phyloP scores from a whole-genome alignment of 2,329 filamentous ascomycete species.

The Penicillium janthinellum region DNA sequence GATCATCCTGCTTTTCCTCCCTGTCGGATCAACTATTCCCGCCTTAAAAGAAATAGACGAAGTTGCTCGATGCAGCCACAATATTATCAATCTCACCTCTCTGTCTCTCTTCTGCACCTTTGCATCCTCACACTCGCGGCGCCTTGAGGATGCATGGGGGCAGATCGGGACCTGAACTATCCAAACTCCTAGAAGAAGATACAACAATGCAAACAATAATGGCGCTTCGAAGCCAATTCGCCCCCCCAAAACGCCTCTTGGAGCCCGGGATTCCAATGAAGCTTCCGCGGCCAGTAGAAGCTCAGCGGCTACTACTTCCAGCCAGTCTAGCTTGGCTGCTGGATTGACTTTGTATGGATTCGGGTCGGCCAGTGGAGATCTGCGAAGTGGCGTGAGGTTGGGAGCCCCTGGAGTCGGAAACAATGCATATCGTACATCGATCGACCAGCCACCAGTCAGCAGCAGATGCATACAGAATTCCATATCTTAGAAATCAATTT shows the following conservation, averaged over 20 bases:
- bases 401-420: slow-evolving; percentile 6
- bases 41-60: background rate
- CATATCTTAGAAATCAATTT: background rate
- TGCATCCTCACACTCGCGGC: background rate
- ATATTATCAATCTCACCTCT: background rate
- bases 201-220: slow-evolving; percentile 3
- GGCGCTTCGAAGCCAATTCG: slow-evolving; percentile 9
- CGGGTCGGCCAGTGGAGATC: slow-evolving; percentile 14
- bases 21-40: slow-evolving; percentile 22
- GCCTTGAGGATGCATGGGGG: background rate
- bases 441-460: background rate
- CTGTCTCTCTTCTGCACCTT: background rate
- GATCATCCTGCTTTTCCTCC: slow-evolving; percentile 24
- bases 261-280: slow-evolving; percentile 15
- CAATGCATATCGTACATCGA: background rate
- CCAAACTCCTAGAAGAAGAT: background rate
- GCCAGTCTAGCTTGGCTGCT: slow-evolving; percentile 11
- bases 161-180: slow-evolving; percentile 19
- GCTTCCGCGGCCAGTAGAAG: slow-evolving; percentile 25
- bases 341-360: background rate
- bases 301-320: slow-evolving; percentile 18
- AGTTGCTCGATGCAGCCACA: background rate
- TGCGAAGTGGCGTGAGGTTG: slow-evolving; percentile 14
- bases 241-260: slow-evolving; percentile 15
- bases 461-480: background rate